Evolutionary conservation across 2,329 filamentous ascomycete genomes (phyloP).

Genomic region (Claviceps arundinis): DNA sequence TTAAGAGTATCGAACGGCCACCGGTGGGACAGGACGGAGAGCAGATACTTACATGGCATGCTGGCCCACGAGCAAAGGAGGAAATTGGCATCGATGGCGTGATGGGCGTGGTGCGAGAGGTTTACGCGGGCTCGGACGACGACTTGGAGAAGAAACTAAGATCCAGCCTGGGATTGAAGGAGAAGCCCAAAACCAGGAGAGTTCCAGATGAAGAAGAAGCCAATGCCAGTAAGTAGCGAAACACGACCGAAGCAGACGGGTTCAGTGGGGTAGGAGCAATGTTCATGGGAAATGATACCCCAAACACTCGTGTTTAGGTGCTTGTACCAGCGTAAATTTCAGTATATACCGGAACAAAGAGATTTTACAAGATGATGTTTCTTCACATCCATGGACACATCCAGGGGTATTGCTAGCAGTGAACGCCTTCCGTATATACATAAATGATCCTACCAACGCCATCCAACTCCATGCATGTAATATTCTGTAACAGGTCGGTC

Average conservation of each 20-base stretch:
- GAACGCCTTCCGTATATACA: neutral
- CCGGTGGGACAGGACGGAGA: conserved; percentile 47
- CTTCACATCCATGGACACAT: neutral
- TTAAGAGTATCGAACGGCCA: conserved; percentile 55
- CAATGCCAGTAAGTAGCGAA: conserved; percentile 1
- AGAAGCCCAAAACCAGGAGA: conserved; percentile 12
- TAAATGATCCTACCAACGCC: neutral
- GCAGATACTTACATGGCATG: conserved; percentile 64
- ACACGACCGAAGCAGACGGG: neutral
- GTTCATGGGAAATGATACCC: neutral
- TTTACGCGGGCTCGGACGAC: conserved; percentile 40
- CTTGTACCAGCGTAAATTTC: neutral
- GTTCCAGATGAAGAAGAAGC: conserved; percentile 10
- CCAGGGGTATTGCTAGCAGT: neutral
- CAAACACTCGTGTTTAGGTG: neutral
- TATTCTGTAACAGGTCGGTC: conserved; percentile 1
- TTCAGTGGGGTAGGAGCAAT: neutral
- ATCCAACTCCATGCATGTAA: neutral
- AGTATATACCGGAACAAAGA: neutral
- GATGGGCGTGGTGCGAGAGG: conserved; percentile 50
- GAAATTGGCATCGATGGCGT: conserved; percentile 73
- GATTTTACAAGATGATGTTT: neutral
- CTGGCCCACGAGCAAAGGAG: conserved; percentile 73
- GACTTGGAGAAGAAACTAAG: conserved; percentile 47
- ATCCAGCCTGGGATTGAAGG: conserved; percentile 44